phyloP scores from a whole-genome alignment of 1,284 basidiomycete species.

The Cutaneotrichosporon arboriforme region DNA sequence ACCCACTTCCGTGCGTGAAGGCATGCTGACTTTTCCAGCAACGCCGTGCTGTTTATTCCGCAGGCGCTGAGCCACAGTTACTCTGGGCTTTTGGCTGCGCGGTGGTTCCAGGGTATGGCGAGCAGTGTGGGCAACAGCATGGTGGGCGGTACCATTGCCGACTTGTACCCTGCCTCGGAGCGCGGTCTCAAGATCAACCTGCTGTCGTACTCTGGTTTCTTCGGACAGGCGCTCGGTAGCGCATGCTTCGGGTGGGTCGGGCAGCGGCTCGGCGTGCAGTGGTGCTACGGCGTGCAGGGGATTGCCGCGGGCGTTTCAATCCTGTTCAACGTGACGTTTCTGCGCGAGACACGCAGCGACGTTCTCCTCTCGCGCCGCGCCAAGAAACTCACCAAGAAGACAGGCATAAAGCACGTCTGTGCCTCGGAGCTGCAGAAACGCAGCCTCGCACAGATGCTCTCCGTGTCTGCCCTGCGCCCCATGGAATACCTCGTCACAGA shows the following conservation, averaged over 20 bases:
- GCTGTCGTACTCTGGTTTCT: slow-evolving; percentile 46
- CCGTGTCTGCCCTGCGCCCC: slow-evolving; percentile 39
- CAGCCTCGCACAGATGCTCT: slow-evolving; percentile 34
- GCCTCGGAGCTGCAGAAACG: slow-evolving; percentile 40
- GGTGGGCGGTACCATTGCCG: slow-evolving; percentile 46
- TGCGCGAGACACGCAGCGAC: slow-evolving; percentile 49
- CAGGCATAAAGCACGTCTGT: slow-evolving; percentile 42
- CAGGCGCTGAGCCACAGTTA: slow-evolving; percentile 37
- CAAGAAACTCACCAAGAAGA: slow-evolving; percentile 41
- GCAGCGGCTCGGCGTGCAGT: slow-evolving; percentile 29
- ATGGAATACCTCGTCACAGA: slow-evolving; percentile 47
- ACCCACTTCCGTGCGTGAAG: neutral
- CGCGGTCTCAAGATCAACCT: slow-evolving; percentile 49
- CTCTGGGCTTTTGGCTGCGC: slow-evolving; percentile 36
- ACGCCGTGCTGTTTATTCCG: slow-evolving; percentile 42
- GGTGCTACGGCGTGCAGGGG: slow-evolving; percentile 38
- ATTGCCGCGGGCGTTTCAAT: slow-evolving; percentile 30
- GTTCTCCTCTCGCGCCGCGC: slow-evolving; percentile 49
- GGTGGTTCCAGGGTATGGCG: slow-evolving; percentile 42
- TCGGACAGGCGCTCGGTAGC: slow-evolving; percentile 30
- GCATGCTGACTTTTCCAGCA: neutral
- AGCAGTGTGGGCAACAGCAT: slow-evolving; percentile 38
- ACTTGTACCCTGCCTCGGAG: slow-evolving; percentile 39
- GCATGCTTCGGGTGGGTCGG: slow-evolving; percentile 31
- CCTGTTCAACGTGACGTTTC: slow-evolving; percentile 35